Percentiles rank a stretch among this genome's conserved stretches.
phyloP scores from a whole-genome alignment of 2,329 filamentous ascomycete species.

The Fusarium sp. region DNA sequence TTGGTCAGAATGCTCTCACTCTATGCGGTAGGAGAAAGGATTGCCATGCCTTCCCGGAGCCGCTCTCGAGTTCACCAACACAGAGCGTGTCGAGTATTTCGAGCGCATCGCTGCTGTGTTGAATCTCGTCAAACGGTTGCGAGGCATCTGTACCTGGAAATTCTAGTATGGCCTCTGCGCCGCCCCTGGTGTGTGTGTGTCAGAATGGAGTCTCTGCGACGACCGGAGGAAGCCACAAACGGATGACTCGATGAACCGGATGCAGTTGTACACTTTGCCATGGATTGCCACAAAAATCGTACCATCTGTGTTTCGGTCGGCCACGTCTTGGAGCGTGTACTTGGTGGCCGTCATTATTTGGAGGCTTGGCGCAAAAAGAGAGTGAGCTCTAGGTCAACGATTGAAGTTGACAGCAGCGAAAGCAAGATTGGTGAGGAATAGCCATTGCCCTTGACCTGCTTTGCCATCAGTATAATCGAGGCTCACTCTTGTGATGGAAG shows the following conservation, averaged over 20 bases:
- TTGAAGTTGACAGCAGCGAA: not conserved
- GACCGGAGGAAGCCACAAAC: not conserved
- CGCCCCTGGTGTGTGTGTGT: not conserved
- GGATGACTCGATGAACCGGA: not conserved
- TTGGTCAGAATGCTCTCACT: not conserved
- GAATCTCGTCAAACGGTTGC: not conserved
- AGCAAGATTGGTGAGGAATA: not conserved
- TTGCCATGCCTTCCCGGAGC: not conserved
- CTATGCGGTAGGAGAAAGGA: not conserved
- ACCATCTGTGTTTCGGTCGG: not conserved
- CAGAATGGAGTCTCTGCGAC: not conserved
- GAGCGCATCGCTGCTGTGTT: not conserved
- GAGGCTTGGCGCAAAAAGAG: too few relatives aligned
- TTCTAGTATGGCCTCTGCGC: not conserved
- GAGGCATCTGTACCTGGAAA: not conserved
- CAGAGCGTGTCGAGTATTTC: not conserved
- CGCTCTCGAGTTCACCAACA: not conserved
- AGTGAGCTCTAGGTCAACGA: not conserved
- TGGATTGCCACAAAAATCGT: not conserved
- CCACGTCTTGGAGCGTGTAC: not conserved
- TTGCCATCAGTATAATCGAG: not conserved
- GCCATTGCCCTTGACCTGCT: not conserved
- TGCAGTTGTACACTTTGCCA: not conserved
- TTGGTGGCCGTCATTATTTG: not conserved
- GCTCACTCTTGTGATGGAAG: not conserved